These are phyloP conservation scores for Aspergillus persii DNA, from an alignment of 2,329 filamentous ascomycete genomes.

Conservation along the genomic window DNA sequence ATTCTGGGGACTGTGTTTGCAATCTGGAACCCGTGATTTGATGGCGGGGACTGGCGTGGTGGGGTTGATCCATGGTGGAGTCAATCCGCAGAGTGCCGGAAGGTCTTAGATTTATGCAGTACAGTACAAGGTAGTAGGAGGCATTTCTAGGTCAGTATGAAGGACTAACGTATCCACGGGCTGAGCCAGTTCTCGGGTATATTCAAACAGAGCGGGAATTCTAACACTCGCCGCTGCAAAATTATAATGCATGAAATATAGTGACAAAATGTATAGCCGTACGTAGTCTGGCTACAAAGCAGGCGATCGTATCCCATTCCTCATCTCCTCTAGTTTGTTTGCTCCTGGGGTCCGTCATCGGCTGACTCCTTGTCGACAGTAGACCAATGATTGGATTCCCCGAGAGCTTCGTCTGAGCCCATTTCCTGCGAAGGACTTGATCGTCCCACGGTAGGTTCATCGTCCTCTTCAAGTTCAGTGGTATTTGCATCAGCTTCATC, in stretches of 20 bases:
- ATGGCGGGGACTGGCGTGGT: background rate
- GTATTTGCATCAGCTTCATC: slow-evolving; percentile 12
- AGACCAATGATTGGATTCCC: slow-evolving; percentile 40
- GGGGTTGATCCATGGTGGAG: background rate
- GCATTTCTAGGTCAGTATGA: too few species aligned
- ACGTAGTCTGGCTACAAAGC: background rate
- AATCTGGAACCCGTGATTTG: slow-evolving; percentile 3
- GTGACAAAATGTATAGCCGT: background rate
- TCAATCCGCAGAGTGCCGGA: background rate
- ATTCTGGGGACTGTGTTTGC: background rate
- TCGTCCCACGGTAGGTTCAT: slow-evolving; percentile 7
- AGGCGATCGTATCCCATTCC: background rate
- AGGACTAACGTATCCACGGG: too few species aligned
- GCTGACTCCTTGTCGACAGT: slow-evolving; percentile 30
- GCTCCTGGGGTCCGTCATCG: slow-evolving; percentile 13
- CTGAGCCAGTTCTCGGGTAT: slow-evolving; percentile 2
- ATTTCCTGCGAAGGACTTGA: slow-evolving; percentile 26
- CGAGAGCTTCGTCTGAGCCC: slow-evolving; percentile 32
- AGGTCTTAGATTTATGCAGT: too few species aligned
- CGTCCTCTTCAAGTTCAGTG: slow-evolving; percentile 9
- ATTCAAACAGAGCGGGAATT: background rate
- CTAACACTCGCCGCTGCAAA: slow-evolving; percentile 1
- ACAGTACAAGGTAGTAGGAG: too few species aligned
- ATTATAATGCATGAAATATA: background rate
- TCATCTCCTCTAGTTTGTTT: background rate